Percentiles rank a stretch among this genome's conserved stretches.
These are phyloP conservation scores for Paraphaeosphaeria sporulosa DNA, from an alignment of 2,329 filamentous ascomycete species.

Conservation along the genomic window DNA sequence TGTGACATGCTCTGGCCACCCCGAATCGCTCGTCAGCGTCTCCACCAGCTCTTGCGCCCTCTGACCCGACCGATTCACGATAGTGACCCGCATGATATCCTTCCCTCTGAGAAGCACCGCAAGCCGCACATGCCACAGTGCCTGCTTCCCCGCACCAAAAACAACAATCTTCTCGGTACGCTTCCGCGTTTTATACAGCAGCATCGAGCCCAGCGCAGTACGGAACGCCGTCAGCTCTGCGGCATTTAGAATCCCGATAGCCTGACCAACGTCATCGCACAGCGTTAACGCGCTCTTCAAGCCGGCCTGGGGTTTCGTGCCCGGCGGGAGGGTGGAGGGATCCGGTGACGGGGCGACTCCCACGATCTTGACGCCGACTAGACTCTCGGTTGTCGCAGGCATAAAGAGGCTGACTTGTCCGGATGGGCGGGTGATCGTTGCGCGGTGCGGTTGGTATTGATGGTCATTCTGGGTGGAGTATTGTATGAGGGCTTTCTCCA, in stretches of 20 bases:
- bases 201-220: conserved; percentile 75
- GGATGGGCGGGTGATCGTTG: conserved; percentile 49
- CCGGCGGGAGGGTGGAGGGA: conserved; percentile 46
- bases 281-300: conserved; percentile 75
- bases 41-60: conserved; percentile 21
- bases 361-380: conserved; percentile 76
- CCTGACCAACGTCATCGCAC: conserved; percentile 55
- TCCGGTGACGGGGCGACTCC: conserved; percentile 54
- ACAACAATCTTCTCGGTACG: conserved; percentile 50
- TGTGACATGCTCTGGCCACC: not conserved
- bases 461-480: conserved; percentile 31
- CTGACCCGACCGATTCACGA: conserved; percentile 32
- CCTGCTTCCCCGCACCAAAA: conserved; percentile 59
- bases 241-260: conserved; percentile 75
- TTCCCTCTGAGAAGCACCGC: conserved; percentile 48
- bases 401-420: conserved; percentile 73
- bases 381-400: conserved; percentile 70
- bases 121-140: conserved; percentile 59
- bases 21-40: not conserved
- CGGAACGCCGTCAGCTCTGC: conserved; percentile 80
- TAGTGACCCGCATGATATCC: conserved; percentile 40
- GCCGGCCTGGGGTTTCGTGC: conserved; percentile 33
- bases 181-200: conserved; percentile 53
- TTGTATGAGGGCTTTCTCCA: conserved; percentile 37
- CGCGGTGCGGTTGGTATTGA: conserved; percentile 54